These are phyloP conservation scores for Fagopyrum homotropicum DNA, from an alignment of 148 eudicot species.

Conservation along the genomic window DNA sequence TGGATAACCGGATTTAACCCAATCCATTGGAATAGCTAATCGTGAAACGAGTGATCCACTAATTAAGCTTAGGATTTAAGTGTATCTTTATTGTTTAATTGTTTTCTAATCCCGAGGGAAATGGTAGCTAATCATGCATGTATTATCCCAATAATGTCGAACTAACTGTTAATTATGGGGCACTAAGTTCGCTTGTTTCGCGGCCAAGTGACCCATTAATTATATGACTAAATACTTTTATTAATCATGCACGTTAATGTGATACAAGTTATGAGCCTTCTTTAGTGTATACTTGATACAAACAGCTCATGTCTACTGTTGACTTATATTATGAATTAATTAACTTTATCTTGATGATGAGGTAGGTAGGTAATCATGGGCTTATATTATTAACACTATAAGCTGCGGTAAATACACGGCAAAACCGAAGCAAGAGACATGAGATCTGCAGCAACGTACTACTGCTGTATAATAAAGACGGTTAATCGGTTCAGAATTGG, in stretches of 20 bases:
- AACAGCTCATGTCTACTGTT: slow-evolving; percentile 12
- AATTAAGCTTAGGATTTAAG: neutral
- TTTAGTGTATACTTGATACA: slow-evolving; percentile 8
- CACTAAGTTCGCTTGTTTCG: slow-evolving; percentile 3
- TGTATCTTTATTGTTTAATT: neutral
- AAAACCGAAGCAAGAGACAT: too few relatives aligned
- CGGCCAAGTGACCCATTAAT: slow-evolving; percentile 10
- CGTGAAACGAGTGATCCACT: slow-evolving; percentile 7
- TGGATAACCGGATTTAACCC: too few relatives aligned
- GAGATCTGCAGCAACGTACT: too few relatives aligned
- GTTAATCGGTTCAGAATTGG: too few relatives aligned
- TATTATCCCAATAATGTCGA: slow-evolving; percentile 1
- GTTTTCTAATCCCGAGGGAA: slow-evolving; percentile 4
- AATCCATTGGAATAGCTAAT: neutral
- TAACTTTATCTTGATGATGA: slow-evolving; percentile 2
- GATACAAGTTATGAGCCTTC: slow-evolving; percentile 6
- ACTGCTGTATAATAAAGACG: too few relatives aligned
- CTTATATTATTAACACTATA: neutral
- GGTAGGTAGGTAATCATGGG: slow-evolving; percentile 3
- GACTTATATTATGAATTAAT: slow-evolving; percentile 3
- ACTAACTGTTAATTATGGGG: neutral
- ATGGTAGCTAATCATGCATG: slow-evolving; percentile 11
- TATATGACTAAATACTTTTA: neutral
- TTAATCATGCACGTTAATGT: neutral
- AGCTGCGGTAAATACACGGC: neutral